Evolutionary conservation across 2,329 filamentous ascomycete species (phyloP).

Genomic region (Bisporella sp.): DNA sequence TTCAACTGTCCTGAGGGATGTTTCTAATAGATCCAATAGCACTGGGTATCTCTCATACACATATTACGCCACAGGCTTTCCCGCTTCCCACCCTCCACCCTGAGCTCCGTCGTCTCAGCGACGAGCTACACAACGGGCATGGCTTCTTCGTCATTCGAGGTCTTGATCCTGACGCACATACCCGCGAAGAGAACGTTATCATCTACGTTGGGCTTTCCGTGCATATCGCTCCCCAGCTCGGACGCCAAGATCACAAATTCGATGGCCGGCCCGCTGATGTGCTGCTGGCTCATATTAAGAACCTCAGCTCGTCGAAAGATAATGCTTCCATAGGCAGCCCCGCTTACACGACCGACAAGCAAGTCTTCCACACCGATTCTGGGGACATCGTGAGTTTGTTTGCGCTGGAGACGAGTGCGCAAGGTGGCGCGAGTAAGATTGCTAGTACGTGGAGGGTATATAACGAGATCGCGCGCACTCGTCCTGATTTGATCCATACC

Average conservation of each 20-base stretch:
- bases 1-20: background rate
- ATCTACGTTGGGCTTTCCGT: conserved; percentile 36
- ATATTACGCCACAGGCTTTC: conserved; percentile 33
- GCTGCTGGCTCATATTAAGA: no score
- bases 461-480: background rate
- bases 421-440: background rate
- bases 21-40: background rate
- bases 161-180: conserved; percentile 29
- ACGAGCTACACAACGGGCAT: conserved; percentile 31
- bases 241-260: conserved; percentile 35
- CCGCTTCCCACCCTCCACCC: conserved; percentile 14
- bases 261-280: conserved; percentile 35
- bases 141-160: conserved; percentile 38
- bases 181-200: conserved; percentile 31
- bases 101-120: conserved; percentile 22
- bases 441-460: background rate
- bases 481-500: background rate
- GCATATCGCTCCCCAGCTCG: conserved; percentile 32
- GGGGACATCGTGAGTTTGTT: no score
- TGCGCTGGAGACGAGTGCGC: no score
- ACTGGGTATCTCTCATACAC: conserved; percentile 25
- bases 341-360: no score
- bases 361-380: no score
- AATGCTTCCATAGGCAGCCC: no score
- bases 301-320: no score